These are phyloP conservation scores for Salix purpurea DNA, from an alignment of 345 rosid genomes.

Conservation along the genomic window DNA sequence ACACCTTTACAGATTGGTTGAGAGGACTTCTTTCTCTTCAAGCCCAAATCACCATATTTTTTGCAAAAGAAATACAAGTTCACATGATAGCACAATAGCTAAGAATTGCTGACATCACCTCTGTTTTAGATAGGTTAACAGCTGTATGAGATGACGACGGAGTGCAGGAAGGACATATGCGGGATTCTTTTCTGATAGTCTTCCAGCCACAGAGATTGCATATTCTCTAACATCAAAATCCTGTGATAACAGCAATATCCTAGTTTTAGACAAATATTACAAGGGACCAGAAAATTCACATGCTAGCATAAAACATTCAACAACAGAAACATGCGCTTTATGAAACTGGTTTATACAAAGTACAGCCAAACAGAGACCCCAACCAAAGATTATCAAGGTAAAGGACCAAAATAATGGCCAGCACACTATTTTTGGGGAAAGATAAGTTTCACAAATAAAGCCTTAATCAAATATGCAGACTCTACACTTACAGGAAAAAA, in stretches of 20 bases:
- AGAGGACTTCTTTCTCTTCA: not conserved
- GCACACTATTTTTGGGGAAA: not conserved
- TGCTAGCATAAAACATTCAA: not conserved
- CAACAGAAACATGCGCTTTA: not conserved
- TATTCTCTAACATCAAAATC: conserved; percentile 93
- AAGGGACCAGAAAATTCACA: not conserved
- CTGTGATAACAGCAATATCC: conserved; percentile 38
- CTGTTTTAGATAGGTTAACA: conserved; percentile 88
- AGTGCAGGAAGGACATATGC: conserved; percentile 99
- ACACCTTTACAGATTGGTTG: conserved; percentile 1
- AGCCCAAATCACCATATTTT: not conserved
- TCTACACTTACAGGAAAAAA: not conserved
- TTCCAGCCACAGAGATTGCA: conserved; percentile 92
- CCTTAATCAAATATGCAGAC: not conserved
- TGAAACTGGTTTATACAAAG: not conserved
- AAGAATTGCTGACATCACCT: conserved; percentile 49
- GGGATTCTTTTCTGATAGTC: conserved; percentile 94
- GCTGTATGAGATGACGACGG: conserved; percentile 96
- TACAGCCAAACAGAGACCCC: not conserved
- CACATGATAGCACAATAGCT: not conserved
- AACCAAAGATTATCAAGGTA: not conserved
- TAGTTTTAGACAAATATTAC: conserved; percentile 6
- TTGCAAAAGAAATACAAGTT: not conserved
- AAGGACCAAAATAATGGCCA: not conserved
- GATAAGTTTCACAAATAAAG: not conserved